Conservation (phyloP, 768 basidiomycete species). For the Auriculariales sp. region DNA sequence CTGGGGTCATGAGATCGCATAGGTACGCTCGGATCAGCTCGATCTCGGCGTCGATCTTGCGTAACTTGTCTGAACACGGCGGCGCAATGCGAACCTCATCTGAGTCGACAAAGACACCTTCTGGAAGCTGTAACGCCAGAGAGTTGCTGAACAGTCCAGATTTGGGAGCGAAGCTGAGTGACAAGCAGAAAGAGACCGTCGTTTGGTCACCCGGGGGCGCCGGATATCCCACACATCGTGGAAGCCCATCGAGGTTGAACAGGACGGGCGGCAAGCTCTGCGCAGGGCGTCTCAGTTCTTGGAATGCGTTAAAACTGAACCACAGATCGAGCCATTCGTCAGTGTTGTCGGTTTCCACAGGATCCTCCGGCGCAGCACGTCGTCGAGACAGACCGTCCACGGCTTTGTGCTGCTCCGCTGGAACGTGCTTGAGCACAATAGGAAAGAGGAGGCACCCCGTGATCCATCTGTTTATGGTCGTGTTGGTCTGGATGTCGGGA, state of each 20-base stretch:
- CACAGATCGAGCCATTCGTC: not conserved
- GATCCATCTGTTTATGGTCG: slow-evolving; percentile 10
- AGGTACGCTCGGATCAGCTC: slow-evolving; percentile 13
- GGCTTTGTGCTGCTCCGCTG: slow-evolving; percentile 5
- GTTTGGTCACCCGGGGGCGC: slow-evolving; percentile 6
- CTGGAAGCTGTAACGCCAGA: no score
- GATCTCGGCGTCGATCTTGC: slow-evolving; percentile 8
- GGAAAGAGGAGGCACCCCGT: slow-evolving; percentile 5
- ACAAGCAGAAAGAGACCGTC: slow-evolving; percentile 7
- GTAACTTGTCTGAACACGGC: slow-evolving; percentile 6
- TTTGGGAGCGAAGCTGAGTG: no score
- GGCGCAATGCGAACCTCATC: no score
- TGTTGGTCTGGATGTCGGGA: slow-evolving; percentile 11
- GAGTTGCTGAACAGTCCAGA: no score
- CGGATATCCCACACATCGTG: slow-evolving; percentile 12
- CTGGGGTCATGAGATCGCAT: slow-evolving; percentile 20
- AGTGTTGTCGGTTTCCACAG: slow-evolving; percentile 6
- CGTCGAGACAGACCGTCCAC: slow-evolving; percentile 10
- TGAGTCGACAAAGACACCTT: no score
- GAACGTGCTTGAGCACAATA: slow-evolving; percentile 2
- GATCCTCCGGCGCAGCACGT: slow-evolving; percentile 6
- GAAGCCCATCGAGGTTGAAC: slow-evolving; percentile 7
- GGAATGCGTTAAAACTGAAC: not conserved
- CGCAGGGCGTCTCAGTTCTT: no score
- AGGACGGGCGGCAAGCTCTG: no score